Evolutionary conservation across 2,329 filamentous ascomycete genomes (phyloP).

Genomic region (Furcasterigmium sp.): DNA sequence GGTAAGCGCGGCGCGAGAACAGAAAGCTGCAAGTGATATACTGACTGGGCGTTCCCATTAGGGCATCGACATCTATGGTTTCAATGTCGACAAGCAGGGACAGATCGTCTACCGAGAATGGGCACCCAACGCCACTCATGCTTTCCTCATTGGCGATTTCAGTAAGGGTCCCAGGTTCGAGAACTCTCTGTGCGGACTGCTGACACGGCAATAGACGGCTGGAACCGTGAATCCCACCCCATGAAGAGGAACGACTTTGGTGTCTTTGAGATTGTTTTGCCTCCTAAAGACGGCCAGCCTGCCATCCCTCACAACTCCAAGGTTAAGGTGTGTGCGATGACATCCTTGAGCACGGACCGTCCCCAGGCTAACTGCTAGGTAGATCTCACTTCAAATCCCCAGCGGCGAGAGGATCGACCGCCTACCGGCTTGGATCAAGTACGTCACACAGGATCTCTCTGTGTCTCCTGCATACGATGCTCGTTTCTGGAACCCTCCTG

Average conservation of each 20-base stretch:
- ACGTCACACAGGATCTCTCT: slow-evolving; percentile 86
- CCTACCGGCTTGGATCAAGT: slow-evolving; percentile 93
- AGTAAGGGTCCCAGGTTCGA: slow-evolving; percentile 49
- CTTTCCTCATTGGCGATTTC: slow-evolving; percentile 90
- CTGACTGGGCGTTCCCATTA: slow-evolving; percentile 25
- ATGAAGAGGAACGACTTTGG: slow-evolving; percentile 87
- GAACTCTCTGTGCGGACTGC: not conserved
- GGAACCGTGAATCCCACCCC: slow-evolving; percentile 75
- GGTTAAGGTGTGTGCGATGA: slow-evolving; percentile 64
- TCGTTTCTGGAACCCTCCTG: slow-evolving; percentile 92
- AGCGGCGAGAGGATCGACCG: slow-evolving; percentile 79
- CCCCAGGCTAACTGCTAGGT: slow-evolving; percentile 1
- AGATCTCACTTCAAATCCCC: slow-evolving; percentile 81
- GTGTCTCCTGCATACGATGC: slow-evolving; percentile 93
- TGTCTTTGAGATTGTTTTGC: slow-evolving; percentile 77
- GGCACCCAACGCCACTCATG: slow-evolving; percentile 84
- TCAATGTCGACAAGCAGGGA: slow-evolving; percentile 75
- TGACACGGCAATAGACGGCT: slow-evolving; percentile 59
- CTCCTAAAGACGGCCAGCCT: slow-evolving; percentile 66
- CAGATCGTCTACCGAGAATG: slow-evolving; percentile 92
- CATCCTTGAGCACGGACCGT: not conserved
- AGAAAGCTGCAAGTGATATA: not conserved
- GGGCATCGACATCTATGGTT: slow-evolving; percentile 83
- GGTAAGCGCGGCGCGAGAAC: slow-evolving; percentile 39
- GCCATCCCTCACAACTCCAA: slow-evolving; percentile 92